These are phyloP conservation scores for Mycosarcoma mackinlayi DNA, from an alignment of 1,284 basidiomycete species.

Conservation along the genomic window DNA sequence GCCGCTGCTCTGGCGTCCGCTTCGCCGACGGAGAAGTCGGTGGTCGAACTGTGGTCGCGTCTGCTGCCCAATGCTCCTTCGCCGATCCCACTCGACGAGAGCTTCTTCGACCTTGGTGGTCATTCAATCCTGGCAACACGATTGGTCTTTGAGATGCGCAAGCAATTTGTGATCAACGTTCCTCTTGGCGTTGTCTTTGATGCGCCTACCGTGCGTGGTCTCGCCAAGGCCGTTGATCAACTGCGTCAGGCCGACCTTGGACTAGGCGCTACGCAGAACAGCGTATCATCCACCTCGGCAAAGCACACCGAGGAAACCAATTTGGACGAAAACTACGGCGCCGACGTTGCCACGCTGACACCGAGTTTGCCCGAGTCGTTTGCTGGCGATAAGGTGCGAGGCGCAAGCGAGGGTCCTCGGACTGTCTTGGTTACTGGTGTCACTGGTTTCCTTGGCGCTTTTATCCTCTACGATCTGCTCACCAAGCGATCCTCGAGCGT, in stretches of 20 bases:
- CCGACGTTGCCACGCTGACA: slow-evolving; percentile 80
- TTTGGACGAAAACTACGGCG: slow-evolving; percentile 75
- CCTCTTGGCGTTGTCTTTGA: slow-evolving; percentile 94
- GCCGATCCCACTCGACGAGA: slow-evolving; percentile 87
- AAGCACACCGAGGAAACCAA: slow-evolving; percentile 58
- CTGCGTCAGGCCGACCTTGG: slow-evolving; percentile 85
- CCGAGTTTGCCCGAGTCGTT: slow-evolving; percentile 64
- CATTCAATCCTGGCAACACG: slow-evolving; percentile 98
- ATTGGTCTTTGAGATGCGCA: slow-evolving; percentile 95
- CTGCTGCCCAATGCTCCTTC: slow-evolving; percentile 85
- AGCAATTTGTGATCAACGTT: slow-evolving; percentile 88
- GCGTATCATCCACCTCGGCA: slow-evolving; percentile 4
- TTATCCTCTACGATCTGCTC: slow-evolving; percentile 86
- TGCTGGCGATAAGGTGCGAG: slow-evolving; percentile 34
- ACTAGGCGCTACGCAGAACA: slow-evolving; percentile 71
- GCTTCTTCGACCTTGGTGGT: slow-evolving; percentile 97
- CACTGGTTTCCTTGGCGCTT: slow-evolving; percentile 96
- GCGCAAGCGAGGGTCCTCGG: slow-evolving; percentile 65
- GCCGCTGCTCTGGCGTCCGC: slow-evolving; percentile 53
- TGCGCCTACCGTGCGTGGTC: slow-evolving; percentile 84
- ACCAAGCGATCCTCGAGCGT: slow-evolving; percentile 74
- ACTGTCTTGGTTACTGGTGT: slow-evolving; percentile 95
- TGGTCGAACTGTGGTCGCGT: slow-evolving; percentile 80
- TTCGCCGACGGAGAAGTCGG: slow-evolving; percentile 80
- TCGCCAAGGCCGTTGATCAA: slow-evolving; percentile 82